phyloP scores from a whole-genome alignment of 257 asterid genomes.

The Lantana camara region DNA sequence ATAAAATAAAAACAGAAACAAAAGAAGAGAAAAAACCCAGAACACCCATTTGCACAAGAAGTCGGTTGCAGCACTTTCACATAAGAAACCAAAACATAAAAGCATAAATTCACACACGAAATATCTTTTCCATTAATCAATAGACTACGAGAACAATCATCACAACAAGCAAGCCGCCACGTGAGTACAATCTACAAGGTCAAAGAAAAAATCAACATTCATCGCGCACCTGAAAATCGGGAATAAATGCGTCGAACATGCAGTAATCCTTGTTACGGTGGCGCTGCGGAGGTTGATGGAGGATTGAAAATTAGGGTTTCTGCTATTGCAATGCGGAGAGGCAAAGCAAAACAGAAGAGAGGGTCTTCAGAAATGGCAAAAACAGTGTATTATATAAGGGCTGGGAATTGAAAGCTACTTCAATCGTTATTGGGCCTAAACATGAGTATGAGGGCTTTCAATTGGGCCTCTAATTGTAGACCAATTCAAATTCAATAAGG shows the following conservation, averaged over 20 bases:
- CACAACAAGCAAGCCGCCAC: not conserved
- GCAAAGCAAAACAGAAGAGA: constrained; percentile 29
- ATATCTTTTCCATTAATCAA: not conserved
- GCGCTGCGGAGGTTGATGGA: not conserved
- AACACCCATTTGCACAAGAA: not conserved
- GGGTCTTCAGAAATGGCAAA: not conserved
- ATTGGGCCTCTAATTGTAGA: not conserved
- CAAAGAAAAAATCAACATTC: constrained; percentile 17
- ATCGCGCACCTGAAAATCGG: constrained; percentile 7
- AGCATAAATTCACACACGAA: not conserved
- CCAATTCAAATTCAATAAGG: no score
- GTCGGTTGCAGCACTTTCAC: not conserved
- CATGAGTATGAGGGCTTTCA: not conserved
- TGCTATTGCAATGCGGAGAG: constrained; percentile 31
- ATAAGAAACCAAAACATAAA: not conserved
- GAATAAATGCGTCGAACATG: constrained; percentile 17
- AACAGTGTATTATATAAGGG: constrained; percentile 6
- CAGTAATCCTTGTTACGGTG: constrained; percentile 4
- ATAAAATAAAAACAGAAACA: not conserved
- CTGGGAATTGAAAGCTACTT: not conserved
- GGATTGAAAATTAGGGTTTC: constrained; percentile 35
- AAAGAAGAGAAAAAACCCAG: not conserved
- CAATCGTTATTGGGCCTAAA: constrained; percentile 25
- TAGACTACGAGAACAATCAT: not conserved
- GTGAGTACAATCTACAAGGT: constrained; percentile 12